Conservation (phyloP, 78 protist genomes). For the Pelomyxa schiedti region DNA sequence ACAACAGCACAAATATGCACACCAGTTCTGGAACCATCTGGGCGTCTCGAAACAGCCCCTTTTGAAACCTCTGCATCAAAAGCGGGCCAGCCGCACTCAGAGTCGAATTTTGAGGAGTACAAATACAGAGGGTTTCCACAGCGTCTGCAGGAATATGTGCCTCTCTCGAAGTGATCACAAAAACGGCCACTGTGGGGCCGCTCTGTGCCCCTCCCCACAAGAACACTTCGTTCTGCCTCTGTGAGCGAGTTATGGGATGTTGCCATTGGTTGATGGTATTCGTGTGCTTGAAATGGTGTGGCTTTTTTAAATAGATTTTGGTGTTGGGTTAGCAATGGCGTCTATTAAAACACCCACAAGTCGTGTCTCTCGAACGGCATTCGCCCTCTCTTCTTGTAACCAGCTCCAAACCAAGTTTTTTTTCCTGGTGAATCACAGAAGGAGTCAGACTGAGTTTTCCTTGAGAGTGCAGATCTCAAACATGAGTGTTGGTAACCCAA, state of each 20-base stretch:
- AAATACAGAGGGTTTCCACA: constrained; percentile 13
- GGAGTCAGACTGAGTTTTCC: no score
- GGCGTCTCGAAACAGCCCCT: background rate
- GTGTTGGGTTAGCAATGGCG: no score
- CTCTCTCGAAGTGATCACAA: background rate
- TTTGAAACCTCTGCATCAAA: background rate
- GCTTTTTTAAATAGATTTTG: no score
- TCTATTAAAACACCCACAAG: no score
- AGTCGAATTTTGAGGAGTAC: background rate
- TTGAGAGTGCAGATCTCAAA: no score
- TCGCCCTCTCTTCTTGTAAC: no score
- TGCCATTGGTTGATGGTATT: background rate
- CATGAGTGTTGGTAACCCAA: no score
- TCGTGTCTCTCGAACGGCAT: no score
- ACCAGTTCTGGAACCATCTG: background rate
- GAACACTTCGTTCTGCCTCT: background rate
- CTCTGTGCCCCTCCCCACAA: constrained; percentile 11
- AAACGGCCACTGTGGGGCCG: background rate
- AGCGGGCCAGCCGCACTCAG: constrained; percentile 36
- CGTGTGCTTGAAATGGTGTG: no score
- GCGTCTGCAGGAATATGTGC: background rate
- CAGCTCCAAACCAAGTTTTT: no score
- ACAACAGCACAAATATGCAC: background rate
- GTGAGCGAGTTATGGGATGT: background rate
- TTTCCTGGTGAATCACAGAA: no score